Base-by-base conservation (phyloP, 345 rosid species). In the Euphorbia lathyris region DNA sequence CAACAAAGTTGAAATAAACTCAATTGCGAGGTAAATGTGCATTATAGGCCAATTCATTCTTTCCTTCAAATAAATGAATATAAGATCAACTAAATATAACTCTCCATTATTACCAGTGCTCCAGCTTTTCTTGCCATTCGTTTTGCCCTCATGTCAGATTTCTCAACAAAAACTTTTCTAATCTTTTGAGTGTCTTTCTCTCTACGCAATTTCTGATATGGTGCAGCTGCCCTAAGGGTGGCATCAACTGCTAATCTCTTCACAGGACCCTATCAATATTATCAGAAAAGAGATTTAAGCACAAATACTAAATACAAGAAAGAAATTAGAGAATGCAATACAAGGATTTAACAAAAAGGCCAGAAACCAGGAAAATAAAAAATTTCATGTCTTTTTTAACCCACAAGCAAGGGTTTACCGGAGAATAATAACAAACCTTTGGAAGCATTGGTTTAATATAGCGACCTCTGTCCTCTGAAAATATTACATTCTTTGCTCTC, bases 41-140 rank as follows among this genome's bases (percentile, higher is more conserved):
- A 55, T n/a, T 26, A 12, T 32, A 66, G 20, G 65, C 19, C 58
- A 50, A 62, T 45, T 51, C 62, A 27, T 30, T 43, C 9, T 29
- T 43, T 22, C 9, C 30, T 22, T 52, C 1, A 43, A 51, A 60
- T 36, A 43, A 69, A 60, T 58, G 40, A 51, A 38, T 58, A 7
- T 25, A 65, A 19, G 42, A 22, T 58, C 43, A 60, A 63, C 27
- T 27, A 60, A 32, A 19, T n/a, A 25, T 26, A 70, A 77, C 71
- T 29, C 68, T 63, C 60, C 38, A 50, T 47, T 30, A 50, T 47
- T 94, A 91, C 98, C 98, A 94, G 75, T 75, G 98, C 98, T 78
- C 98, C 98, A 5, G 97, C 98, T 85, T 94, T 94, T 76, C 98
- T 84, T 53, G 97, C 96, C 98, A 94, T 94, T 85, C 98, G 77